These are phyloP conservation scores for Ustilago tritici DNA, from an alignment of 1,284 basidiomycete species.

Conservation along the genomic window DNA sequence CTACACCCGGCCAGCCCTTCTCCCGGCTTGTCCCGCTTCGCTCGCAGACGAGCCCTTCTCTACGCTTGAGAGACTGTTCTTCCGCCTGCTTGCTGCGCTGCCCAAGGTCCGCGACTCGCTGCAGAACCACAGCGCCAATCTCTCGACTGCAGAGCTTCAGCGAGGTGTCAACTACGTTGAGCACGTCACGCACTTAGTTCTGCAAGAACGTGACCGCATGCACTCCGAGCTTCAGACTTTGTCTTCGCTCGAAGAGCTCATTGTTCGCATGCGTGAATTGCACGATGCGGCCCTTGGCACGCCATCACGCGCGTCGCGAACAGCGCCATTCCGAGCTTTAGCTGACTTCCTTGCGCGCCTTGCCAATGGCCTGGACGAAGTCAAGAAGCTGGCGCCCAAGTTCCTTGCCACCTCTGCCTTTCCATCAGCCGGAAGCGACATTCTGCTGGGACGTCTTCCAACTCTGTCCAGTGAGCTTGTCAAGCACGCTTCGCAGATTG, in stretches of 20 bases:
- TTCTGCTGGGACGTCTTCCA: constrained; percentile 15
- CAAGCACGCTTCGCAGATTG: constrained; percentile 16
- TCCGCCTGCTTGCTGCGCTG: constrained; percentile 78
- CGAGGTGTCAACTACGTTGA: constrained; percentile 84
- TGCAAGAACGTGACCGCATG: constrained; percentile 52
- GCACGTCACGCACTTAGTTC: constrained; percentile 72
- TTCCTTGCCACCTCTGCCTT: constrained; percentile 37
- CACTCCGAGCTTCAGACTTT: constrained; percentile 27
- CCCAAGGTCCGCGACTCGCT: constrained; percentile 78
- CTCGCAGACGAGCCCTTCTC: constrained; percentile 69
- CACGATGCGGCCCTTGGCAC: constrained; percentile 17
- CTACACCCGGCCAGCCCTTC: constrained; percentile 73
- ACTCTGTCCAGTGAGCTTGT: constrained; percentile 18
- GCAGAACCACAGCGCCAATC: constrained; percentile 81
- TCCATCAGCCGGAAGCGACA: constrained; percentile 13
- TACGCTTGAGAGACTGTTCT: constrained; percentile 78
- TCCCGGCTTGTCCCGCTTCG: constrained; percentile 21
- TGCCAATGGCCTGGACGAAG: constrained; percentile 28
- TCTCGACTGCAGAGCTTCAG: constrained; percentile 85
- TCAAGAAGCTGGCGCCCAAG: constrained; percentile 32
- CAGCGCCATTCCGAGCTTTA: constrained; percentile 23
- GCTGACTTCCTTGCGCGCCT: constrained; percentile 44
- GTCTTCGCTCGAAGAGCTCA: constrained; percentile 26
- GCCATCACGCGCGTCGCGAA: constrained; percentile 4
- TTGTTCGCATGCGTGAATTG: constrained; percentile 17